Evolutionary conservation across 2,329 filamentous ascomycete species (phyloP).

Genomic region (Cercospora sp.): DNA sequence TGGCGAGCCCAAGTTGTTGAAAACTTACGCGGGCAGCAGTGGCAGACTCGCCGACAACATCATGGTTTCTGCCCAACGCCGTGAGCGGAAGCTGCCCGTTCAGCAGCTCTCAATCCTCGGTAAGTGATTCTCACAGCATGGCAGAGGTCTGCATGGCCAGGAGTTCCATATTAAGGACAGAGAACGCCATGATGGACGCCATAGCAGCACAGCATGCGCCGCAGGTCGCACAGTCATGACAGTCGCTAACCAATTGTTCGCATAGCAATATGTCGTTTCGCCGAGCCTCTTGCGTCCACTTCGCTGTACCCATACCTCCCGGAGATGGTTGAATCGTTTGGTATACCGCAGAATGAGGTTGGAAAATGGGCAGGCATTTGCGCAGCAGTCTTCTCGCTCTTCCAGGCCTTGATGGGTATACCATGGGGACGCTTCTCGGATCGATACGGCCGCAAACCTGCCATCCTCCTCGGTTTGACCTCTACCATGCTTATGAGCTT

Average conservation of each 20-base stretch:
- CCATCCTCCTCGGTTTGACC: conserved; percentile 70
- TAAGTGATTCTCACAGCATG: conserved; percentile 39
- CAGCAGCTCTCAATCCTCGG: conserved; percentile 77
- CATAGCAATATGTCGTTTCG: conserved; percentile 84
- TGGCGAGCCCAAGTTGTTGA: background rate
- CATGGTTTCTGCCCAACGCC: conserved; percentile 23
- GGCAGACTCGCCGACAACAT: background rate
- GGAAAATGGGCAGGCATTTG: conserved; percentile 85
- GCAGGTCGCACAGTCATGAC: background rate
- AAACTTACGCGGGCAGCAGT: background rate
- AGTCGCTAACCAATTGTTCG: conserved; percentile 16
- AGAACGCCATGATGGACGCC: background rate
- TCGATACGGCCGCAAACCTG: conserved; percentile 74
- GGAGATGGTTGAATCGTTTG: conserved; percentile 83
- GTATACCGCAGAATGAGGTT: conserved; percentile 68
- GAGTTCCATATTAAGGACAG: background rate
- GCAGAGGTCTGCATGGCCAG: background rate
- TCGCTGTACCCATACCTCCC: conserved; percentile 91
- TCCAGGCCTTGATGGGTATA: conserved; percentile 83
- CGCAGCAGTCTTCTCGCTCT: conserved; percentile 76
- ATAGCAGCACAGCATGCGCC: background rate
- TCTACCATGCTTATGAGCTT: conserved; percentile 81
- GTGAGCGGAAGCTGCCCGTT: conserved; percentile 63
- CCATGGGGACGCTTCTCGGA: conserved; percentile 85
- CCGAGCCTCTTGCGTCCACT: conserved; percentile 87